Base-by-base conservation (phyloP, 805 yeast species). In the Pichia exigua region DNA sequence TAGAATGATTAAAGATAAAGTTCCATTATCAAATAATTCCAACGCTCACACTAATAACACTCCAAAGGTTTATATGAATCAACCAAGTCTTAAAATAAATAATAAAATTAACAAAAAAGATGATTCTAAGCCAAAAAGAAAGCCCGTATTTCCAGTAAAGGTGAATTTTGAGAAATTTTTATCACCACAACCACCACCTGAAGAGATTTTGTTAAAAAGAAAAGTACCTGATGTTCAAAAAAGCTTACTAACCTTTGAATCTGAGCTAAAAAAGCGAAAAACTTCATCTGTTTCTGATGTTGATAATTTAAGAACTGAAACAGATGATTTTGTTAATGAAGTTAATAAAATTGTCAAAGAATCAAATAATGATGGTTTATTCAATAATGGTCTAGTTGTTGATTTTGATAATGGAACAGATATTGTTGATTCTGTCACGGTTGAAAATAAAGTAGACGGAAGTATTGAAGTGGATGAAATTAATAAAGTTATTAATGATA, bases 161-260 rank as follows among this genome's bases (percentile, higher is more conserved):
- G 48, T 54, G 18, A 56, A 59, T 32, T 47, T 54, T 39, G 50
- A 48, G 26, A 57, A 58, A 38, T 58, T 58, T 26, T 41, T 57
- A 40, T 44, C 50, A 28, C 61, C 60, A 43, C 50, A 54, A 44
- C 62, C 61, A 39, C 58, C 58, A 24, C 53, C 48, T 6, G 57
- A 48, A 1, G 44, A 55, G 2, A 41, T 54, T 20, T 11, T 42
- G 3, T 11, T 20, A 8, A 45, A 62, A 44, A 53, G 63, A 46
- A 53, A 51, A 28, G 49, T 42, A 13, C 45, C 40, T 13, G 38
- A 26, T n/a, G 40, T n/a, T 17, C 27, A 46, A 5, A 24, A 39
- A 9, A 15, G 44, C 42, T 17, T 42, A 11, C 6, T 11, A 8
- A 22, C 15, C 13, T 15, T 15, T 42, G 44, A 13, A 12, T 28